These are phyloP conservation scores for Rossbeevera mucosa DNA, from an alignment of 768 basidiomycete species.

Conservation along the genomic window DNA sequence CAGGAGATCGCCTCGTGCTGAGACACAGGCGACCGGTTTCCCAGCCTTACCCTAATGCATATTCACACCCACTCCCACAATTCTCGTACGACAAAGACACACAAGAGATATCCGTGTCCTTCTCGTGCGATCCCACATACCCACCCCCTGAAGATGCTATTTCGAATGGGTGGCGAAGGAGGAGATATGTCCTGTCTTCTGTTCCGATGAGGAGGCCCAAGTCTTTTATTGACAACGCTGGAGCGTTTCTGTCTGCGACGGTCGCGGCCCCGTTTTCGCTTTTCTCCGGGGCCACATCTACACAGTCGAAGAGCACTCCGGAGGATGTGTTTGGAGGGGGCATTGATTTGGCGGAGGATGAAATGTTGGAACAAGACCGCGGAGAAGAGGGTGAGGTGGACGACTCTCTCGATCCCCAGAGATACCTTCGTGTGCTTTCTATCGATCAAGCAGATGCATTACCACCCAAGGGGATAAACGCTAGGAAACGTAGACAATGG, in stretches of 20 bases:
- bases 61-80: conserved; percentile 70
- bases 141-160: conserved; percentile 34
- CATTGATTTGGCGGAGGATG: conserved; percentile 73
- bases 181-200: conserved; percentile 58
- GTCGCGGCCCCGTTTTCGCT: conserved; percentile 56
- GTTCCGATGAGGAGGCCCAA: conserved; percentile 66
- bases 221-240: conserved; percentile 67
- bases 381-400: conserved; percentile 78
- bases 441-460: conserved; percentile 40
- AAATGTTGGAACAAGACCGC: conserved; percentile 73
- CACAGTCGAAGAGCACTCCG: conserved; percentile 45
- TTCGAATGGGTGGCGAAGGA: conserved; percentile 52
- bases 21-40: conserved; percentile 75
- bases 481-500: conserved; percentile 46
- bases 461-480: conserved; percentile 29
- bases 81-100: conserved; percentile 56
- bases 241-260: conserved; percentile 57
- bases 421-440: conserved; percentile 53
- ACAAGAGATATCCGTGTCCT: conserved; percentile 57
- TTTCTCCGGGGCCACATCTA: conserved; percentile 36
- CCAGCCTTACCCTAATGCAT: conserved; percentile 71
- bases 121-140: conserved; percentile 61
- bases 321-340: conserved; percentile 63
- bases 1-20: conserved; percentile 64
- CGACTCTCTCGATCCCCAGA: conserved; percentile 54